Base-by-base conservation (phyloP, 805 yeast species). In the Teunomyces aglyptinius region DNA sequence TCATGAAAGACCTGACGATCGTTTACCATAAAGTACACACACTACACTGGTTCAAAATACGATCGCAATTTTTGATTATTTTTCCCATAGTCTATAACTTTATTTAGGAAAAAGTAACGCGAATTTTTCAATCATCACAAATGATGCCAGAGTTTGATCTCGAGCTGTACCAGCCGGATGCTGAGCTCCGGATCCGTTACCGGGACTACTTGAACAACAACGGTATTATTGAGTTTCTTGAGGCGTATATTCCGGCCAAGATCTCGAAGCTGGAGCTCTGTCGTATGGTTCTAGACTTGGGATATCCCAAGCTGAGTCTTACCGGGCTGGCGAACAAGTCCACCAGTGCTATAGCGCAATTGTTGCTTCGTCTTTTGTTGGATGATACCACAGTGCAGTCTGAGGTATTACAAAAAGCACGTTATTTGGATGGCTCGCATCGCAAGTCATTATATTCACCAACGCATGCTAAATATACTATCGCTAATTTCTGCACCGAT, bases 231-330 rank as follows among this genome's bases (percentile, higher is more conserved):
- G 31, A 44, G 42, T 58, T 58, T 32, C 41, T 58, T 10, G 31
- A 48, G 19, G 40, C 39, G 18, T 51, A 49, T 24, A 38, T 59
- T 18, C 57, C 59, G 5, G 32, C 44, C 8, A 43, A 33, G 15
- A 46, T 50, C 26, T 44, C 49, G 5, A 51, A 52, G 31, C 41
- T 34, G n/a, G 57, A 57, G 22, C 32, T 59, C 13, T 44, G 48
- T 13, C 45, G 47, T 28, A 22, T 59, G 35, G 27, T 53, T 8
- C 16, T 54, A n/a, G 52, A 57, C 41, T 50, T 59, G 40, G 61
- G 62, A 5, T 59, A 55, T 20, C 20, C 46, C 16, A 46, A 46
- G 35, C 27, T 29, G 11, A 8, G 19, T 8, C 11, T 57, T 8
- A 33, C 35, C 6, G 44, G 45, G 27, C 41, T 49, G 18, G 34